Base-by-base conservation (phyloP, 148 eudicot species). In the Cornus kousa region DNA sequence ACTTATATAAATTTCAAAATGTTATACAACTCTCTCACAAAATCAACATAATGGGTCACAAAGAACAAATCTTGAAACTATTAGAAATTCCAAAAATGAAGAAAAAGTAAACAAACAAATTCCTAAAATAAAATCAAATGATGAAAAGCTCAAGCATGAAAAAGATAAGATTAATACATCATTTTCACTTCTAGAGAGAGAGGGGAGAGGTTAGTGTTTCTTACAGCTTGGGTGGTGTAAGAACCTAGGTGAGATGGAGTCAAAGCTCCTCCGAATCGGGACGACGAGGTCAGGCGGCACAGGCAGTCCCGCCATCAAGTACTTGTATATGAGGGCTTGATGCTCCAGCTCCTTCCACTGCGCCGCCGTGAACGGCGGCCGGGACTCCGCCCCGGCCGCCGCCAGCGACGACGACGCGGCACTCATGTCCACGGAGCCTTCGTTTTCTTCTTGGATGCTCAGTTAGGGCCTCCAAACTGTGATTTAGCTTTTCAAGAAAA, bases 271-370 rank as follows among this genome's bases (percentile, higher is more conserved):
- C 19, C 88, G 84, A 62, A 87, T 87, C 2, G 88, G 87, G 67
- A 87, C 35, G 28, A 87, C 84, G 59, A 87, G 88, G 48, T 87
- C 88, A 0, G 86, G 86, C 43, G 90, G 90, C 39, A 87, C 86
- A 20, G 90, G 86, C 32, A 85, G 7, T 8, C 90, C 90, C 24
- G 88, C 88, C 33, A 85, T 76, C 23, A 87, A 72, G 66, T 87
- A 87, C 79, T 87, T 87, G 80, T 87, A 87, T 64, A 87, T 79
- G 80, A 85, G 79, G 24, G 90, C 90, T 81, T 87, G 90, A 37
- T 85, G 90, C 77, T 87, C 90, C 77, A 87, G 86, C 83, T 87
- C 90, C 86, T 81, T 87, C 88, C 90, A 85, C 65, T 87, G 90
- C 77, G 83, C 79, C 78, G 90, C 81, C 68, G 90, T 87, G 79